Conservation (phyloP, 2,329 filamentous ascomycete species). For the Venturia asperata region DNA sequence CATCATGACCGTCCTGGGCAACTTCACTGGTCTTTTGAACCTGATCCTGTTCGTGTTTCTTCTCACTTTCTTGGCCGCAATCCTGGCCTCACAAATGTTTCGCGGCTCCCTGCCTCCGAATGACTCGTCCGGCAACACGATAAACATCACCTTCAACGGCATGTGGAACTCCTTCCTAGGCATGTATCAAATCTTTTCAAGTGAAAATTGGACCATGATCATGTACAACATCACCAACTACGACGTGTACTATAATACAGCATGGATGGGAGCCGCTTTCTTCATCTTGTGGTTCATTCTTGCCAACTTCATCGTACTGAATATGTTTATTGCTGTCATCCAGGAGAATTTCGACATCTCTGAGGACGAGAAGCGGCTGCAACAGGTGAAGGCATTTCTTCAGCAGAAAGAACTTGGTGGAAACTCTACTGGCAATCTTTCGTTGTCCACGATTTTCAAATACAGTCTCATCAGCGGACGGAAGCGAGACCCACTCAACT, state of each 20-base stretch:
- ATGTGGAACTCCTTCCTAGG: constrained; percentile 95
- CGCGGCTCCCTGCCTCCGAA: constrained; percentile 68
- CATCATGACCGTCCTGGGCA: constrained; percentile 81
- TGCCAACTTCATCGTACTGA: constrained; percentile 89
- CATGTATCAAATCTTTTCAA: constrained; percentile 96
- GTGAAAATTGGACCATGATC: constrained; percentile 89
- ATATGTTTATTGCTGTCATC: constrained; percentile 99
- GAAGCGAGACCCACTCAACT: constrained; percentile 77
- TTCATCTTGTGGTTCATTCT: constrained; percentile 94
- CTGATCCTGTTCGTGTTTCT: constrained; percentile 94
- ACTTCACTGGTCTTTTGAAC: constrained; percentile 85
- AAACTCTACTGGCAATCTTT: constrained; percentile 54
- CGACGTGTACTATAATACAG: constrained; percentile 58
- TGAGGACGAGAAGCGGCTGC: constrained; percentile 93
- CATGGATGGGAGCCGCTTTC: constrained; percentile 89
- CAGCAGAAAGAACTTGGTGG: constrained; percentile 78
- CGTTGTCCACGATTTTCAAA: constrained; percentile 59
- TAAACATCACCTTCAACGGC: constrained; percentile 71
- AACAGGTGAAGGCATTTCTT: constrained; percentile 92
- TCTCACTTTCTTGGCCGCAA: constrained; percentile 86
- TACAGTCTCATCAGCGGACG: constrained; percentile 53
- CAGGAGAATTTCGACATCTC: constrained; percentile 99
- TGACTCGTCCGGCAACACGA: constrained; percentile 55
- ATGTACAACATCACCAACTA: constrained; percentile 74
- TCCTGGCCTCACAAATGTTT: constrained; percentile 89